Evolutionary conservation across 208 protist species (phyloP), one percentile per base, ranked within the genome.

Genomic region (Phytomonas sp.): DNA sequence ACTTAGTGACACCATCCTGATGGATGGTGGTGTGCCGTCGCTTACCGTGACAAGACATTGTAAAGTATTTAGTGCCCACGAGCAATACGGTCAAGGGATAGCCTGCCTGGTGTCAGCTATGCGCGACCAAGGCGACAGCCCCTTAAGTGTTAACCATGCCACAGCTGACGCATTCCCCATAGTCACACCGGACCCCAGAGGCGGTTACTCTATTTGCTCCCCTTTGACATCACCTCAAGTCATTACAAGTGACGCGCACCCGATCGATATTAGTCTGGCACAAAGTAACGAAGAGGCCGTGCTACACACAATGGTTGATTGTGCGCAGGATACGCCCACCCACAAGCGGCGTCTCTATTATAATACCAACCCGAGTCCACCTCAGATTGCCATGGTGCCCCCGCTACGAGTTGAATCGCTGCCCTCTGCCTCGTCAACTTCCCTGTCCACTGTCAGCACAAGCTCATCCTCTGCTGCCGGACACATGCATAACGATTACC

Each of bases 1-100:
- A 60, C 79, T 90, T 23, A 71, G 76, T 62, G 74, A 90, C 63
- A 78, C 80, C 0, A 81, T 87, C 33, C 67, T 90, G 51, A 84
- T 90, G 77, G 84, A 87, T 62, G 84, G 84, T 40, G 84, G 84
- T 7, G 77, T 77, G 32, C 81, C 82, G 29, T 85, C 84, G 32
- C 77, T 90, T 23, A 62, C 78, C 20, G 65, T 87, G 34, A 62
- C 78, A n/a, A 29, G 28, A 3, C 30, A 60, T 37, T 76, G 71
- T 51, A 29, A 66, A 51, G 78, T 82, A 23, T 83, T 83, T 67
- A 72, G 66, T 4, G 76, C 77, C 9, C 82, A 87, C 73, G 74
- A 83, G 37, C 77, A 85, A 60, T 87, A 87, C 66, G 84, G 84
- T 31, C 77, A 82, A 30, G 84, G 84, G n/a, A 75, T 90, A 15